phyloP scores from a whole-genome alignment of 1,284 basidiomycete genomes.

The Gastroboletus turbinatus region DNA sequence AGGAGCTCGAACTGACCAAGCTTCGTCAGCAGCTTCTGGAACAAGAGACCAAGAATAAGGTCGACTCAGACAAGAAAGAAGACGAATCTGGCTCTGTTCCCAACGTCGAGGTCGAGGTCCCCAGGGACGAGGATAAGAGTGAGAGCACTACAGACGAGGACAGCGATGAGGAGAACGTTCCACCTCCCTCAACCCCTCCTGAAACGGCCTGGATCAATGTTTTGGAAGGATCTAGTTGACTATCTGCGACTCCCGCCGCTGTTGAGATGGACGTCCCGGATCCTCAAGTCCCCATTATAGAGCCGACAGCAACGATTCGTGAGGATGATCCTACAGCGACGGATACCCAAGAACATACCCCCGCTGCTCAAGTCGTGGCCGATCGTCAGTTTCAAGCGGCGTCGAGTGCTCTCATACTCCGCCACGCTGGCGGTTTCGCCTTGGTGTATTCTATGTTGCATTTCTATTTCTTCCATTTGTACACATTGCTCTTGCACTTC shows the following conservation, averaged over 20 bases:
- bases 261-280: slow-evolving; percentile 20
- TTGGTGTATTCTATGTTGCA: slow-evolving; percentile 46
- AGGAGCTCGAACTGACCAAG: slow-evolving; percentile 41
- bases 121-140: slow-evolving; percentile 33
- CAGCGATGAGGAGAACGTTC: slow-evolving; percentile 33
- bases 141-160: slow-evolving; percentile 33
- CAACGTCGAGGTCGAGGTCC: slow-evolving; percentile 17
- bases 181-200: slow-evolving; percentile 29
- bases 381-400: slow-evolving; percentile 24
- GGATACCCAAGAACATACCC: slow-evolving; percentile 24
- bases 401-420: slow-evolving; percentile 32
- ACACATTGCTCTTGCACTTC: slow-evolving; percentile 47
- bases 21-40: slow-evolving; percentile 51
- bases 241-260: slow-evolving; percentile 24
- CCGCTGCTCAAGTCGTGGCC: slow-evolving; percentile 15
- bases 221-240: slow-evolving; percentile 35
- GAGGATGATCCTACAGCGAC: slow-evolving; percentile 20
- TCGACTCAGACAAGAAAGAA: slow-evolving; percentile 36
- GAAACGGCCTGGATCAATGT: slow-evolving; percentile 36
- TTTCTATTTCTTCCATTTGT: slow-evolving; percentile 53
- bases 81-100: slow-evolving; percentile 30
- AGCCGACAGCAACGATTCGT: slow-evolving; percentile 18
- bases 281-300: slow-evolving; percentile 22
- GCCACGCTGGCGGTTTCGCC: slow-evolving; percentile 43
- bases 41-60: slow-evolving; percentile 45